These are phyloP conservation scores for Trichoderma asperelloides DNA, from an alignment of 495 filamentous ascomycete genomes.

Conservation along the genomic window DNA sequence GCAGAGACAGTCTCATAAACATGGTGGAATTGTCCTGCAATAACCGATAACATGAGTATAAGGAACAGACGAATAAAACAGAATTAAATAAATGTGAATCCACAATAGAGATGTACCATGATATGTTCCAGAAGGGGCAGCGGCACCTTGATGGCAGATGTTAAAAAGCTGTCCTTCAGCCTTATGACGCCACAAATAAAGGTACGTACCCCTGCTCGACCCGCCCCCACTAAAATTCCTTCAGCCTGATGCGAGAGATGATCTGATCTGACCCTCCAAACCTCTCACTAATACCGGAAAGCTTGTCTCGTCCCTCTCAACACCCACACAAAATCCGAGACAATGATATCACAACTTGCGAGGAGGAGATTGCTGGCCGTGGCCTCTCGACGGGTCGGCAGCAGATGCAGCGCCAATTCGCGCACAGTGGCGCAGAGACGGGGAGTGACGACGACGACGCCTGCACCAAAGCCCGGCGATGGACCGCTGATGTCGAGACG, in stretches of 20 bases:
- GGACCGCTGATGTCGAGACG: conserved; percentile 75
- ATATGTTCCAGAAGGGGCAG: neutral
- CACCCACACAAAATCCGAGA: neutral
- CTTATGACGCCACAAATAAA: conserved; percentile 2
- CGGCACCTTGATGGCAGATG: neutral
- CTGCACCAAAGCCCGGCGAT: conserved; percentile 41
- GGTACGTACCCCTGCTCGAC: neutral
- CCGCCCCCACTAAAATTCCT: conserved; percentile 1
- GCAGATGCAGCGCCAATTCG: neutral
- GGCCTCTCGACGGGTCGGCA: neutral
- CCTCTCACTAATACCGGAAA: neutral
- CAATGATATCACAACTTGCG: conserved; percentile 5
- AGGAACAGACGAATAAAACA: no score
- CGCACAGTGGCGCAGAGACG: neutral
- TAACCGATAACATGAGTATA: no score
- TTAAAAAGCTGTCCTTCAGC: neutral
- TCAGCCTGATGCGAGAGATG: neutral
- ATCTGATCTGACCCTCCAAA: neutral
- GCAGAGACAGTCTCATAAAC: no score
- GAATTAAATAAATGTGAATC: no score
- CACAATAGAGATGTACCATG: neutral
- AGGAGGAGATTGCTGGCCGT: neutral
- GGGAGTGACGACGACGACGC: conserved; percentile 26
- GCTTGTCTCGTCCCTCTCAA: neutral
- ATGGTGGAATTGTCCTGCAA: no score